Base-by-base conservation (phyloP, 2,329 filamentous ascomycete species). In the Talaromyces albobiverticillius region DNA sequence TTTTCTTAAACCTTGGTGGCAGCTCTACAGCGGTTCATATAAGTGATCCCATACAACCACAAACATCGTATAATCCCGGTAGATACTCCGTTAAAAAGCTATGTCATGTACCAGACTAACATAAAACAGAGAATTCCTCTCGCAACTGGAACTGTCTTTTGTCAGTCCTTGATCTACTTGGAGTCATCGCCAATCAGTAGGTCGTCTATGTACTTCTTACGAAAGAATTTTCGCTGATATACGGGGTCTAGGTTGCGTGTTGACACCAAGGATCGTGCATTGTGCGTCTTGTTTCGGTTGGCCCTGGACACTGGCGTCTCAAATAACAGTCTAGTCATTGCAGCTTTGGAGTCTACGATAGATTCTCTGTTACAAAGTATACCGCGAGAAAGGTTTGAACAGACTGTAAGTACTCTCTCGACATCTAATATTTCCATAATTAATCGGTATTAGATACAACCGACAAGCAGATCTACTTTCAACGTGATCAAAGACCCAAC, bases 1-100 rank as follows among this genome's bases (percentile, higher is more conserved):
- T 90, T 10, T 87, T 92, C 57, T 68, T 69, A 48, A 71, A 71
- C 14, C 65, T 90, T 5, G 86, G 86, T 3, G 84, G 83, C 38
- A 69, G 53, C 1, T 72, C 73, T 2, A 71, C 76, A 31, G 76
- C 79, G 36, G 69, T 81, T 14, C 69, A 67, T 42, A 29, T 66
- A 26, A 61, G 65, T 23, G 58, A 67, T 6, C 38, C 58, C 16
- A 57, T 73, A 38, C 31, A 61, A 5, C 66, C 70, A 40, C 62
- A 67, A 16, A 16, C 55, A 8, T 43, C 59, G 14, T 51, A 54
- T 26, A 22, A 53, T 34, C 41, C 38, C 13, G 45, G 54, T 53
- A 46, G 16, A 26, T 4, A n/a, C 22, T 11, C 25, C 23, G 2
- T 46, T 22, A 6, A 13, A 22, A 23, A 5, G 3, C 8, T 10